Conservation (phyloP, 202 grass and related monocot species). For the Elaeis oleifera region DNA sequence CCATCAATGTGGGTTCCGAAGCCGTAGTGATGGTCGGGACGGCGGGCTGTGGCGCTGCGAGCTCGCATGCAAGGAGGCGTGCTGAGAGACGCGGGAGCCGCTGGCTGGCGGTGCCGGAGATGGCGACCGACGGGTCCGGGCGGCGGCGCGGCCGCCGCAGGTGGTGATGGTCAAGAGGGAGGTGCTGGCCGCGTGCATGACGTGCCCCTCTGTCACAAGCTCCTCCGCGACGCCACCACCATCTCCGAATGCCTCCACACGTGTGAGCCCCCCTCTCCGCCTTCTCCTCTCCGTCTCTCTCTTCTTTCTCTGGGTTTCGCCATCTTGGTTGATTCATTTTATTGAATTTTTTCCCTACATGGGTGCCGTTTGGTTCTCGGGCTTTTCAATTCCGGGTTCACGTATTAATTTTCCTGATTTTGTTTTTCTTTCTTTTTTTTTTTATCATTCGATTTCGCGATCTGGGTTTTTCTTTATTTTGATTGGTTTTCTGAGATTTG, state of each 20-base stretch:
- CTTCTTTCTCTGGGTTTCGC: background rate
- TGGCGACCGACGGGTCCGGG: background rate
- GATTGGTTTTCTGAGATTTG: background rate
- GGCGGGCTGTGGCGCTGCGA: background rate
- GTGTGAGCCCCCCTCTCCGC: conserved; percentile 43
- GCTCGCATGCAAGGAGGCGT: background rate
- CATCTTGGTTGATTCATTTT: no score
- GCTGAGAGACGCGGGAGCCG: conserved; percentile 19
- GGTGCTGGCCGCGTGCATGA: conserved; percentile 41
- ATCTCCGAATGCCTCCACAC: conserved; percentile 83
- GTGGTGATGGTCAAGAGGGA: conserved; percentile 36
- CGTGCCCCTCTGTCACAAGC: conserved; percentile 71
- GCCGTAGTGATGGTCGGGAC: background rate
- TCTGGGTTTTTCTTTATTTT: background rate
- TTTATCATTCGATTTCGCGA: background rate
- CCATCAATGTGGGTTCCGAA: conserved; percentile 24
- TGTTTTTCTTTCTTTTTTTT: background rate
- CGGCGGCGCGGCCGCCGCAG: conserved; percentile 4
- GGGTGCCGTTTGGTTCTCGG: background rate
- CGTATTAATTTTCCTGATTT: background rate
- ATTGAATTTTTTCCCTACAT: background rate
- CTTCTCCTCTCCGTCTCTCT: background rate
- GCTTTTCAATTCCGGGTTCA: background rate
- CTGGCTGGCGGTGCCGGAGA: conserved; percentile 1
- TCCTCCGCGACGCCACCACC: conserved; percentile 73